Conservation (phyloP, 345 rosid species). For the Aegle marmelos region DNA sequence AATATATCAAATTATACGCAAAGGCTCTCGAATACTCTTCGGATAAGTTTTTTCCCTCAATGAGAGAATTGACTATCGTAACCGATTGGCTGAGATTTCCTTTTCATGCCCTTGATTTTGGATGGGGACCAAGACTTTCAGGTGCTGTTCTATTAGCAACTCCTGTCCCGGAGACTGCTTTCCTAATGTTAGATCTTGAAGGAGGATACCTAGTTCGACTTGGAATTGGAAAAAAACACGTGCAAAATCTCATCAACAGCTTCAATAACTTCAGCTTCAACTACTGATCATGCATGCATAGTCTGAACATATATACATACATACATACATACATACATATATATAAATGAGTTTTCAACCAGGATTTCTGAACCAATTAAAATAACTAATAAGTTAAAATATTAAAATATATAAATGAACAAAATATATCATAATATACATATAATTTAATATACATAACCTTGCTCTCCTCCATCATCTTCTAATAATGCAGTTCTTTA, state of each 20-base stretch:
- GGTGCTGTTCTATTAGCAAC: conserved; percentile 21
- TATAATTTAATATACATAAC: too few relatives aligned
- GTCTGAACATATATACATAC: too few relatives aligned
- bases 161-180: conserved; percentile 25
- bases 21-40: conserved; percentile 20
- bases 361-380: background rate
- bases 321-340: too few relatives aligned
- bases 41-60: conserved; percentile 24
- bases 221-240: conserved; percentile 10
- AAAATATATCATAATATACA: too few relatives aligned
- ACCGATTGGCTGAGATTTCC: conserved; percentile 23
- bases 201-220: conserved; percentile 21
- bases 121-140: conserved; percentile 15
- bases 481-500: conserved; percentile 1
- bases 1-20: conserved; percentile 16
- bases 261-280: conserved; percentile 10
- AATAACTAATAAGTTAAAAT: background rate
- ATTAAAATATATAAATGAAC: too few relatives aligned
- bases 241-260: conserved; percentile 5
- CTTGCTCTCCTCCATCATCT: background rate
- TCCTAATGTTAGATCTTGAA: conserved; percentile 16
- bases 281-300: background rate
- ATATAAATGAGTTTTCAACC: background rate
- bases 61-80: conserved; percentile 20
- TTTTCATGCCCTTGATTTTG: conserved; percentile 26